These are phyloP conservation scores for Blattamonas nauphoetae DNA, from an alignment of 78 protist genomes.

Conservation along the genomic window DNA sequence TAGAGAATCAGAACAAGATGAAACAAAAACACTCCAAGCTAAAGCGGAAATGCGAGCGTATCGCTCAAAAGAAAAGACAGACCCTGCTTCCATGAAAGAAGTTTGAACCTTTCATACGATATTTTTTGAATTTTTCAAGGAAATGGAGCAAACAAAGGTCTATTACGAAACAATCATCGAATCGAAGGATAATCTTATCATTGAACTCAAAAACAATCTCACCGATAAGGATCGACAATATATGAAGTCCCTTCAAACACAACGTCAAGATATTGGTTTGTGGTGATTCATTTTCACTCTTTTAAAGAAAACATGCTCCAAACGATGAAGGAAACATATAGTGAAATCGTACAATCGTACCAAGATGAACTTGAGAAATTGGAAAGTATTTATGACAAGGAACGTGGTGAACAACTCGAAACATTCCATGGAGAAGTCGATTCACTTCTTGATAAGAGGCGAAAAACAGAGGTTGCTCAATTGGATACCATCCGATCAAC, in stretches of 20 bases:
- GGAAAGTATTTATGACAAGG: not conserved
- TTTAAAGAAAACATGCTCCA: not conserved
- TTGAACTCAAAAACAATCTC: not conserved
- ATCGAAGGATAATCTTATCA: not conserved
- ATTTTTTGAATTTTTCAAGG: not conserved
- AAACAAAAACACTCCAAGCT: not conserved
- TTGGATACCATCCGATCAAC: not conserved
- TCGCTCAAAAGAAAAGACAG: not conserved
- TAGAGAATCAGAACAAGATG: not conserved
- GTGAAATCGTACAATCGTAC: not conserved
- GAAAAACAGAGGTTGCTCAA: not conserved
- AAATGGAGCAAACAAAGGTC: not conserved
- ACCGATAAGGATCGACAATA: not conserved
- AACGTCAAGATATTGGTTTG: not conserved
- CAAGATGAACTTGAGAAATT: not conserved
- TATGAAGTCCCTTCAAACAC: not conserved
- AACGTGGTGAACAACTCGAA: not conserved
- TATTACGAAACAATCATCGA: not conserved
- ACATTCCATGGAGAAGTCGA: not conserved
- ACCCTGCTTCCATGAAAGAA: not conserved
- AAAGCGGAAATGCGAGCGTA: not conserved
- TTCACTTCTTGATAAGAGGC: not conserved
- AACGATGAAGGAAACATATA: not conserved
- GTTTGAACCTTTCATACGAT: not conserved
- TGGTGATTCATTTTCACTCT: not conserved